Evolutionary conservation across 2,329 filamentous ascomycete species (phyloP).

Genomic region (Rutstroemia sp.): DNA sequence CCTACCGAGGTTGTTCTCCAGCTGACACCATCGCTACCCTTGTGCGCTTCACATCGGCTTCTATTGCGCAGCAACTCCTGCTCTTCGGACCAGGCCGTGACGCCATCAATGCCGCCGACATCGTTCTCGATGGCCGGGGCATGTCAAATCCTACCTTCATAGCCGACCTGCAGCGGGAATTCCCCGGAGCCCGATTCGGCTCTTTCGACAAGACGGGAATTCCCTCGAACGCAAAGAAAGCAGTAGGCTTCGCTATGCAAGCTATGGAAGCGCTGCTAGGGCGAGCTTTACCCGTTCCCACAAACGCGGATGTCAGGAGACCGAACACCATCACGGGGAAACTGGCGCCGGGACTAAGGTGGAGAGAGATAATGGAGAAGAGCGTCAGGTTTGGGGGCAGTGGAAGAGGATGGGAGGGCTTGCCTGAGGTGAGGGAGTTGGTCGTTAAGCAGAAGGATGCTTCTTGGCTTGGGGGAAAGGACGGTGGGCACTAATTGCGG

Average conservation of each 20-base stretch:
- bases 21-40: slow-evolving; percentile 28
- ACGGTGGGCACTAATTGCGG: background rate
- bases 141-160: slow-evolving; percentile 26
- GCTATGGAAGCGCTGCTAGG: slow-evolving; percentile 30
- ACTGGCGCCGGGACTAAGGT: slow-evolving; percentile 26
- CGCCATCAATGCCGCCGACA: slow-evolving; percentile 26
- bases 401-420: slow-evolving; percentile 28
- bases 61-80: slow-evolving; percentile 28
- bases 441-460: slow-evolving; percentile 22
- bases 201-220: slow-evolving; percentile 29
- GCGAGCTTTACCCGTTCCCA: slow-evolving; percentile 27
- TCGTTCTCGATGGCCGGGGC: slow-evolving; percentile 26
- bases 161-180: slow-evolving; percentile 25
- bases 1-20: slow-evolving; percentile 21
- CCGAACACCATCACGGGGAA: slow-evolving; percentile 30
- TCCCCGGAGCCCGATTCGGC: slow-evolving; percentile 24
- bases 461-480: background rate
- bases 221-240: slow-evolving; percentile 29
- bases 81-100: slow-evolving; percentile 26
- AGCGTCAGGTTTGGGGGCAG: slow-evolving; percentile 27
- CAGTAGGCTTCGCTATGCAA: slow-evolving; percentile 30
- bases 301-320: slow-evolving; percentile 27
- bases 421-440: slow-evolving; percentile 29
- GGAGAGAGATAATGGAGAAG: slow-evolving; percentile 29
- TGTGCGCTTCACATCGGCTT: slow-evolving; percentile 28